phyloP scores from a whole-genome alignment of 2,329 filamentous ascomycete species.

The Xylariaceae sp. region DNA sequence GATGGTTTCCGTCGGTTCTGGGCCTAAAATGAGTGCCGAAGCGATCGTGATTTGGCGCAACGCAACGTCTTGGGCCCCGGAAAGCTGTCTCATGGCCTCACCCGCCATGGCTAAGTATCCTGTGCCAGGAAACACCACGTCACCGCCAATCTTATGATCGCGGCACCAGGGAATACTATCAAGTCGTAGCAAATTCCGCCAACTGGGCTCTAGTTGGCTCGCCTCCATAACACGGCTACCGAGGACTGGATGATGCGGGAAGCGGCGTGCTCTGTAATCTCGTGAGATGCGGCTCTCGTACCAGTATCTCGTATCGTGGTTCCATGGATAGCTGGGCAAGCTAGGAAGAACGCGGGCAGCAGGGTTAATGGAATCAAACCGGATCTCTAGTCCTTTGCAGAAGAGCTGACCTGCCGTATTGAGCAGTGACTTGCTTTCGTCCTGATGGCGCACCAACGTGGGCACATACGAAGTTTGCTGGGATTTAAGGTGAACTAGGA shows the following conservation, averaged over 20 bases:
- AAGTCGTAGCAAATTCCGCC: conserved; percentile 50
- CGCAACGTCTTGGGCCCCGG: conserved; percentile 6
- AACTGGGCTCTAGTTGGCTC: conserved; percentile 34
- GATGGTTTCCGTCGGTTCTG: conserved; percentile 1
- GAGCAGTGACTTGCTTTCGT: conserved; percentile 23
- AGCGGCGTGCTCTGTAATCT: conserved; percentile 30
- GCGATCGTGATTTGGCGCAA: not conserved
- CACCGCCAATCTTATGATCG: conserved; percentile 50
- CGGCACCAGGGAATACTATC: conserved; percentile 52
- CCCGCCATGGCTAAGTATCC: conserved; percentile 53
- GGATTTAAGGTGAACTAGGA: not conserved
- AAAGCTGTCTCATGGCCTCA: conserved; percentile 45
- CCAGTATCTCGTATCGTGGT: conserved; percentile 32
- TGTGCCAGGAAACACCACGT: conserved; percentile 51
- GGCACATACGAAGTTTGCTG: conserved; percentile 22
- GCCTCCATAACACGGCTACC: conserved; percentile 31
- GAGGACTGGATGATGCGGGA: conserved; percentile 39
- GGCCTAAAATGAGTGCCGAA: not conserved
- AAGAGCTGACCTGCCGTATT: conserved; percentile 29
- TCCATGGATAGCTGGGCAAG: conserved; percentile 37
- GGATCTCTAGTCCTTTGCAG: conserved; percentile 5
- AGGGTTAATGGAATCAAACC: conserved; percentile 22
- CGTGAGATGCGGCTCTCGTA: conserved; percentile 30
- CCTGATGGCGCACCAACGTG: conserved; percentile 21
- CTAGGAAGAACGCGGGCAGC: conserved; percentile 22